Evolutionary conservation across 352 stramenopile species (phyloP).

Genomic region (Discostella stelligera): DNA sequence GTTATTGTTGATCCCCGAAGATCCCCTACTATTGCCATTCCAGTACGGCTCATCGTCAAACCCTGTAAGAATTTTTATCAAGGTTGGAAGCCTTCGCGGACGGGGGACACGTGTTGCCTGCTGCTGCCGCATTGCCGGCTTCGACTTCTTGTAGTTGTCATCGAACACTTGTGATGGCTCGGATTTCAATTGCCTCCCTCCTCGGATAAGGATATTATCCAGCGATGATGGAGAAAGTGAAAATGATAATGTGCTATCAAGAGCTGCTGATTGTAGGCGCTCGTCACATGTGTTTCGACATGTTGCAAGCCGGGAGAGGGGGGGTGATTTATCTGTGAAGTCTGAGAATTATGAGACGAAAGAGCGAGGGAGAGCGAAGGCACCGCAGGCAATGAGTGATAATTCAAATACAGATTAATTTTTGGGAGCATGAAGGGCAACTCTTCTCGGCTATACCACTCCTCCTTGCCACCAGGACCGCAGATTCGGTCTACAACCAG

Average conservation of each 20-base stretch:
- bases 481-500: background rate
- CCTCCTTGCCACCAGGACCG: background rate
- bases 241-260: constrained; percentile 25
- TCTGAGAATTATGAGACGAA: background rate
- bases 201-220: constrained; percentile 12
- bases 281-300: constrained; percentile 36
- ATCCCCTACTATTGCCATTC: background rate
- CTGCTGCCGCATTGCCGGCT: constrained; percentile 1
- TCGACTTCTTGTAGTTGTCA: background rate
- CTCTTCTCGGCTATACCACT: background rate
- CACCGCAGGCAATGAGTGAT: background rate
- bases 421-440: background rate
- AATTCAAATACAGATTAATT: background rate
- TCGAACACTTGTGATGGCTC: background rate
- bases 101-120: constrained; percentile 3
- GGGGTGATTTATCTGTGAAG: constrained; percentile 1
- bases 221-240: constrained; percentile 12
- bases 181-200: background rate
- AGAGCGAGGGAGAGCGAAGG: background rate
- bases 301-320: constrained; percentile 4
- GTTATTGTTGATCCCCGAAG: background rate
- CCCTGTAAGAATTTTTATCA: constrained; percentile 58
- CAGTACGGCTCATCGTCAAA: constrained; percentile 37
- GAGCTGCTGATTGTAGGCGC: constrained; percentile 37
- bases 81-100: constrained; percentile 40